A percentile compares a stretch with the other conserved stretches of the same genome.
These are phyloP conservation scores for Trifolium fragiferum DNA, from an alignment of 306 rosid species.

Conservation along the genomic window DNA sequence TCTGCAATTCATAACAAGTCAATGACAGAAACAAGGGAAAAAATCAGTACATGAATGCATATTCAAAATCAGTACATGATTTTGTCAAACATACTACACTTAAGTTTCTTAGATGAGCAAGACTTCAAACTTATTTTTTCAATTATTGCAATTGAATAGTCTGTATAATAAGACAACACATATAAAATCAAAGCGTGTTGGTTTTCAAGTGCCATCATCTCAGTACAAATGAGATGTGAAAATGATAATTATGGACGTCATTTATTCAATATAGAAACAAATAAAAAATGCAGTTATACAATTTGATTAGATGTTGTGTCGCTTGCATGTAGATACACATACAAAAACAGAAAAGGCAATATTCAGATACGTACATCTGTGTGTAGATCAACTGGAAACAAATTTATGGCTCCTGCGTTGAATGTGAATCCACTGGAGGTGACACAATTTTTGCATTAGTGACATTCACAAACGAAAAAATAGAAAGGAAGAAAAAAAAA, in stretches of 20 bases:
- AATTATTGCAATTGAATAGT: too few species aligned
- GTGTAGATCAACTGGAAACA: conserved; percentile 73
- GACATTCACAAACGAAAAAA: not conserved
- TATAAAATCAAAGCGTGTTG: too few species aligned
- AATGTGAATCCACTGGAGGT: conserved; percentile 76
- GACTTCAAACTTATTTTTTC: not conserved
- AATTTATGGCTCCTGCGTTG: conserved; percentile 74
- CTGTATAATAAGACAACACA: too few species aligned
- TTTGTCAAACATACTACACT: conserved; percentile 10
- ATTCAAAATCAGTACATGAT: conserved; percentile 21
- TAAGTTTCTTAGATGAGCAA: conserved; percentile 10
- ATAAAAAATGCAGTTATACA: not conserved
- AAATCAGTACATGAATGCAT: conserved; percentile 20
- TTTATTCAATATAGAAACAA: not conserved
- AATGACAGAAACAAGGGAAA: conserved; percentile 23
- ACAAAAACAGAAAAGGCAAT: conserved; percentile 22
- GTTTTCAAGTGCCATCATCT: too few species aligned
- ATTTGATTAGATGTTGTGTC: conserved; percentile 31
- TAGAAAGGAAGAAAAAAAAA: not conserved
- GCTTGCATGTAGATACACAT: not conserved
- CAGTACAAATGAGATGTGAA: conserved; percentile 9
- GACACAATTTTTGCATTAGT: conserved; percentile 41
- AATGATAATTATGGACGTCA: conserved; percentile 27
- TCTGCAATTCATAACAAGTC: conserved; percentile 53
- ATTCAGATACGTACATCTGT: conserved; percentile 62